phyloP scores from a whole-genome alignment of 176 grass and related monocot genomes.

The Musa schizocarpa region DNA sequence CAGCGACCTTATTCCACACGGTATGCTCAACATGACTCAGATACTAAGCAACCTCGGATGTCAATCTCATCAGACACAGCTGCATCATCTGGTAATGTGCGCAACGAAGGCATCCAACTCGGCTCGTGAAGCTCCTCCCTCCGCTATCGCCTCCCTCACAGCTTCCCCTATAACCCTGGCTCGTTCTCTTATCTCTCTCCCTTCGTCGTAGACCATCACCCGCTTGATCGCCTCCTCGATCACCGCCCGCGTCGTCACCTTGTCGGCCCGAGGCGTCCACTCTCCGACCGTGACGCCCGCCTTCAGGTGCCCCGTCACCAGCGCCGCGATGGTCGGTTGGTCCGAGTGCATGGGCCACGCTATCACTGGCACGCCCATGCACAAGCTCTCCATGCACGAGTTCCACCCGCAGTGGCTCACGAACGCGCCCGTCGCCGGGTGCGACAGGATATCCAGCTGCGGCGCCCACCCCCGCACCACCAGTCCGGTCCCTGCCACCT shows the following conservation, averaged over 20 bases:
- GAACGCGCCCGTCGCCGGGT: slow-evolving; percentile 36
- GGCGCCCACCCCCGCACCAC: slow-evolving; percentile 32
- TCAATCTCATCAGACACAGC: too few species aligned
- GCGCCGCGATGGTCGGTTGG: slow-evolving; percentile 39
- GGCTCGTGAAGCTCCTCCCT: background rate
- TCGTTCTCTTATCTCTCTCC: slow-evolving; percentile 1
- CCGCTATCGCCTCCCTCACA: background rate
- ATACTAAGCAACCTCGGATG: too few species aligned
- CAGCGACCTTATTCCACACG: too few species aligned
- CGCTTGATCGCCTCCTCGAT: slow-evolving; percentile 25
- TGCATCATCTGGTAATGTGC: background rate
- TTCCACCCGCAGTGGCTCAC: slow-evolving; percentile 79
- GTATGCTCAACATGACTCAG: too few species aligned
- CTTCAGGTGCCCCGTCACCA: slow-evolving; percentile 33
- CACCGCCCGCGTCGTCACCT: slow-evolving; percentile 6
- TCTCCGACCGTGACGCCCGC: slow-evolving; percentile 31
- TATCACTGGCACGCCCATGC: slow-evolving; percentile 38
- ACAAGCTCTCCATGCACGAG: slow-evolving; percentile 53
- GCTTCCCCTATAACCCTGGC: background rate
- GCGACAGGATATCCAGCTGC: slow-evolving; percentile 43
- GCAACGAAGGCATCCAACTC: background rate
- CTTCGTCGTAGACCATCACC: slow-evolving; percentile 24
- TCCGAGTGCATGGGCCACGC: slow-evolving; percentile 67
- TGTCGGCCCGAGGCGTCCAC: slow-evolving; percentile 21
- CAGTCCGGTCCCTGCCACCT: slow-evolving; percentile 22